A percentile compares a stretch with the other conserved stretches of the same genome.
Conservation (phyloP, 148 eudicot species). For the Nepenthes gracilis region DNA sequence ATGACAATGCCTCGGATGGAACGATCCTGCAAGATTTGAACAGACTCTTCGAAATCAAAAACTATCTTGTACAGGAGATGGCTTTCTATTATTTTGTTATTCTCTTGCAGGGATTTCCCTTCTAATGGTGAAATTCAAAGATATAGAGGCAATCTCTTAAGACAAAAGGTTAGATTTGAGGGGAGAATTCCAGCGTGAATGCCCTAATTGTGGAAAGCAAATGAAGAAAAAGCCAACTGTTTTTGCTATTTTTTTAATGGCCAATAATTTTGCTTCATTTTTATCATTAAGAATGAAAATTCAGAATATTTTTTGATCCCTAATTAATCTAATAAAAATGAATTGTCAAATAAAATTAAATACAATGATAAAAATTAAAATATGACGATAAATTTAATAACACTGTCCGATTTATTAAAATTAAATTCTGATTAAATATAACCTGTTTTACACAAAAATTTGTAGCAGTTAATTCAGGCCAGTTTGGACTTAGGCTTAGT, state of each 20-base stretch:
- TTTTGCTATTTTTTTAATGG: conserved; percentile 8
- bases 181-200: conserved; percentile 14
- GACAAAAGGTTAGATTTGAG: conserved; percentile 17
- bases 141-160: background rate
- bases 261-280: too few relatives aligned
- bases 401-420: too few relatives aligned
- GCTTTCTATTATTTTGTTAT: conserved; percentile 8
- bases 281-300: too few relatives aligned
- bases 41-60: conserved; percentile 14
- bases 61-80: conserved; percentile 7
- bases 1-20: conserved; percentile 10
- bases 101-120: background rate
- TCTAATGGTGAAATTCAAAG: background rate
- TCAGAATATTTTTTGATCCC: too few relatives aligned
- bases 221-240: conserved; percentile 7
- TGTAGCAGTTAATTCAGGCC: too few relatives aligned
- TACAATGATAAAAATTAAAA: too few relatives aligned
- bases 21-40: conserved; percentile 14
- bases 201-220: conserved; percentile 24
- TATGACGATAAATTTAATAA: too few relatives aligned
- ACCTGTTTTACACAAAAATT: too few relatives aligned
- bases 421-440: too few relatives aligned
- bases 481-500: too few relatives aligned
- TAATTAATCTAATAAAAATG: too few relatives aligned
- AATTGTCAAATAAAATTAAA: too few relatives aligned